These are phyloP conservation scores for Cenococcum geophilum DNA, from an alignment of 495 filamentous ascomycete genomes.

Conservation along the genomic window DNA sequence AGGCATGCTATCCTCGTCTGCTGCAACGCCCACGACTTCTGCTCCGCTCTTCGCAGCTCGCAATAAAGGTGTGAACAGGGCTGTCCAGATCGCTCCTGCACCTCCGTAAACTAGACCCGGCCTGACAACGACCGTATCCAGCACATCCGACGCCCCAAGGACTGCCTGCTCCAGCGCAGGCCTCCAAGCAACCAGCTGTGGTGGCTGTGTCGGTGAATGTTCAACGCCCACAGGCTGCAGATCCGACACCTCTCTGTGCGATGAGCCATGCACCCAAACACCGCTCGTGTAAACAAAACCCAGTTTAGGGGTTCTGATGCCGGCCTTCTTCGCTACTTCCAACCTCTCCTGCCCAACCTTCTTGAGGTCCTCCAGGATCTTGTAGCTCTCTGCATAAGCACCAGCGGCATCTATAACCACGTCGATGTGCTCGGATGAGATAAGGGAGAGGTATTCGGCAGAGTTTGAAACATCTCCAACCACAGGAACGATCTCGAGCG, in stretches of 20 bases:
- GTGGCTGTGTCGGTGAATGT: conserved; percentile 23
- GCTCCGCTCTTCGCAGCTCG: conserved; percentile 26
- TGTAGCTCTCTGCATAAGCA: neutral
- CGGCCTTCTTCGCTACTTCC: conserved; percentile 13
- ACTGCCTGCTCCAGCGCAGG: conserved; percentile 37
- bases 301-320: conserved; percentile 34
- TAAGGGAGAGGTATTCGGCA: conserved; percentile 15
- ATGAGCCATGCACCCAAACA: conserved; percentile 42
- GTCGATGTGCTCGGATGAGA: conserved; percentile 35
- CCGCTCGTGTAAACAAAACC: conserved; percentile 44
- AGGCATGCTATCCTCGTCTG: conserved; percentile 22
- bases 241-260: conserved; percentile 32
- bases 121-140: conserved; percentile 40
- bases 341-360: conserved; percentile 27
- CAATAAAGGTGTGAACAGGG: conserved; percentile 30
- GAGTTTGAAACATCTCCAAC: conserved; percentile 23
- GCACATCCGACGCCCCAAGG: conserved; percentile 31
- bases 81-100: conserved; percentile 26
- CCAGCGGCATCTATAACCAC: conserved; percentile 38
- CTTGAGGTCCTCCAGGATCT: neutral
- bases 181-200: conserved; percentile 34
- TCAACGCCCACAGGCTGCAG: conserved; percentile 31
- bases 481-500: neutral
- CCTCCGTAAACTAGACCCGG: conserved; percentile 42
- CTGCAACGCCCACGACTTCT: conserved; percentile 24